Conservation (phyloP, 2,329 filamentous ascomycete species). For the Diplodia scrobiculata region DNA sequence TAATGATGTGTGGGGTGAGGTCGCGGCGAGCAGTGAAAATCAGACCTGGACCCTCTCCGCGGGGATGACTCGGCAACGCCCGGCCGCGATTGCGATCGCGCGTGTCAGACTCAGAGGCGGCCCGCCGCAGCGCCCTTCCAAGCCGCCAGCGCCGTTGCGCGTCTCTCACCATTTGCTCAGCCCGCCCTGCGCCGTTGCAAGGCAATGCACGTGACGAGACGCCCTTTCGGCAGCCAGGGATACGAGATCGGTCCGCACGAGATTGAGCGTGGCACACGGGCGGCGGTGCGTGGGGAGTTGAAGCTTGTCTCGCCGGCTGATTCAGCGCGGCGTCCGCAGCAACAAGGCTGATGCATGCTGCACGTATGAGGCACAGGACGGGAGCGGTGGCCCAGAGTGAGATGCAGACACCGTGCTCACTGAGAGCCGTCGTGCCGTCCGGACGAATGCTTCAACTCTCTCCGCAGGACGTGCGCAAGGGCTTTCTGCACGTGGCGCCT, state of each 20-base stretch:
- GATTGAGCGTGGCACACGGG: not conserved
- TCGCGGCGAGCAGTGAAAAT: slow-evolving; percentile 18
- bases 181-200: not conserved
- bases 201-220: not conserved
- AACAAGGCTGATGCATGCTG: not conserved
- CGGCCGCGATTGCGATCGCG: slow-evolving; percentile 21
- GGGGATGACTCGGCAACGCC: slow-evolving; percentile 18
- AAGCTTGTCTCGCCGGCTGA: slow-evolving; percentile 1
- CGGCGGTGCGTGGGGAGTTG: slow-evolving; percentile 1
- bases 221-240: not conserved
- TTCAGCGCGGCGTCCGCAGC: not conserved
- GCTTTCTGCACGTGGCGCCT: slow-evolving; percentile 10
- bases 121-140: not conserved
- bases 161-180: slow-evolving; percentile 13
- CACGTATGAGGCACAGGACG: not conserved
- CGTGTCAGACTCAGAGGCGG: slow-evolving; percentile 9
- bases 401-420: not conserved
- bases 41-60: slow-evolving; percentile 16
- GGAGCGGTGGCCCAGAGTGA: not conserved
- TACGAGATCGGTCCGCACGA: slow-evolving; percentile 21
- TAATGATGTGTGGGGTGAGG: slow-evolving; percentile 25
- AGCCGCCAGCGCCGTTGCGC: slow-evolving; percentile 10
- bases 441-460: slow-evolving; percentile 17
- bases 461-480: slow-evolving; percentile 21
- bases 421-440: not conserved